A percentile compares a stretch with the other conserved stretches of the same genome.
phyloP scores from a whole-genome alignment of 495 filamentous ascomycete species.

The Daldinia caldariorum region DNA sequence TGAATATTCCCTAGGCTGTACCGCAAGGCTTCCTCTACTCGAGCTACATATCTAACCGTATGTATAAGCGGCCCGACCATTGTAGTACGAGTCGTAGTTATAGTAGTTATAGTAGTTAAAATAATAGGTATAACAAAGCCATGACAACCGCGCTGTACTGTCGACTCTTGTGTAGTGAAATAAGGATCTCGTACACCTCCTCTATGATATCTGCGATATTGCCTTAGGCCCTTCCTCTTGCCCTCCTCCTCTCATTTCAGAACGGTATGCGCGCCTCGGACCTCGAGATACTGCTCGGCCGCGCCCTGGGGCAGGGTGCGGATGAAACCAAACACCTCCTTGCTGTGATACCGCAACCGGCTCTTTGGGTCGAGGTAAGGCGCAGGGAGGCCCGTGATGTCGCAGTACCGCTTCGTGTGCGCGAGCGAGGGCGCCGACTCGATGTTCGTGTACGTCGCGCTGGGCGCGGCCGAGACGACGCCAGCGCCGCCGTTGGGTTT shows the following conservation, averaged over 20 bases:
- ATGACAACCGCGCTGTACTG: background rate
- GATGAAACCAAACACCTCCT: conserved; percentile 86
- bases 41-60: background rate
- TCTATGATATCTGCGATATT: conserved; percentile 3
- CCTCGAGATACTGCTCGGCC: conserved; percentile 86
- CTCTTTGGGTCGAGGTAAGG: conserved; percentile 95
- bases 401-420: conserved; percentile 85
- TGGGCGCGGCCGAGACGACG: conserved; percentile 63
- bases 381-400: conserved; percentile 88
- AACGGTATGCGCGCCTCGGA: conserved; percentile 89
- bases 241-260: conserved; percentile 69
- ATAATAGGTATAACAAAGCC: conserved; percentile 8
- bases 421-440: conserved; percentile 87
- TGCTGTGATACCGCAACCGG: conserved; percentile 85
- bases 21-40: background rate
- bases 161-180: background rate
- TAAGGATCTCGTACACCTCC: background rate
- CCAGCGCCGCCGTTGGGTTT: conserved; percentile 43
- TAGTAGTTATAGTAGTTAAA: background rate
- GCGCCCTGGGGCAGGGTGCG: conserved; percentile 78
- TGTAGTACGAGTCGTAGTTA: too few relatives aligned
- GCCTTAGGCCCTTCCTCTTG: too few relatives aligned
- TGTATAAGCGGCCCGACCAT: too few relatives aligned
- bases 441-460: conserved; percentile 93
- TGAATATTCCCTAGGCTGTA: background rate